Percentiles rank a stretch among this genome's conserved stretches.
Conservation (phyloP, 2,329 filamentous ascomycete genomes). For the Talaromyces funiculosus region DNA sequence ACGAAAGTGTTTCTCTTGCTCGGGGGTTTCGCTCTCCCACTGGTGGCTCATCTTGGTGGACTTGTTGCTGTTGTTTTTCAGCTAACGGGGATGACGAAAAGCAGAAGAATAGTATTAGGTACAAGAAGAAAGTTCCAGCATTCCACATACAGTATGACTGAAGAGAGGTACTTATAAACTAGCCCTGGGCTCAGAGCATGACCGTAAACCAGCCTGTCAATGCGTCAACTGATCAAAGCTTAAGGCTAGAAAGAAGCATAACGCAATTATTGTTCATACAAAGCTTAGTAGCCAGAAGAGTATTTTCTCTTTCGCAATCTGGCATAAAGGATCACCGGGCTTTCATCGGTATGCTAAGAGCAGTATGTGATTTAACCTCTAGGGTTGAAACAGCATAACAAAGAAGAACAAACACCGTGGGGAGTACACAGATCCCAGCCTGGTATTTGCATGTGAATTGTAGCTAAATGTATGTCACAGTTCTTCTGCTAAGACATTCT, state of each 20-base stretch:
- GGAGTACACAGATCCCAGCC: no score
- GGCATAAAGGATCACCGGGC: background rate
- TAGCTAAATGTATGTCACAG: background rate
- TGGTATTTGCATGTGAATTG: background rate
- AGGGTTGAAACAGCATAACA: no score
- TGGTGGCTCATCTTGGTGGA: background rate
- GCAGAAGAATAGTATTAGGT: background rate
- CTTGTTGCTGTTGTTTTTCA: background rate
- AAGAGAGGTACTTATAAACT: background rate
- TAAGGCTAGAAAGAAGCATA: background rate
- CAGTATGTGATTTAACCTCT: no score
- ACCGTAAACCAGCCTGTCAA: background rate
- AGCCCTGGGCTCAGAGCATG: background rate
- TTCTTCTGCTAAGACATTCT: background rate
- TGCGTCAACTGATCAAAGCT: background rate
- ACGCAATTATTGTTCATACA: background rate
- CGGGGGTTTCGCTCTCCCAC: no score
- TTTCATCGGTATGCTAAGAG: background rate
- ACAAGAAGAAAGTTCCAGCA: background rate
- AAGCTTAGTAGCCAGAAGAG: background rate
- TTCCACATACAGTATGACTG: background rate
- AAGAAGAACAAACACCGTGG: background rate
- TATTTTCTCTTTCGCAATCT: background rate
- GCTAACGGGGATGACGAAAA: background rate
- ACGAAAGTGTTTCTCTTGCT: background rate